Base-by-base conservation (phyloP, 1,139 yeast genomes). In the Kodamaea suecica region DNA sequence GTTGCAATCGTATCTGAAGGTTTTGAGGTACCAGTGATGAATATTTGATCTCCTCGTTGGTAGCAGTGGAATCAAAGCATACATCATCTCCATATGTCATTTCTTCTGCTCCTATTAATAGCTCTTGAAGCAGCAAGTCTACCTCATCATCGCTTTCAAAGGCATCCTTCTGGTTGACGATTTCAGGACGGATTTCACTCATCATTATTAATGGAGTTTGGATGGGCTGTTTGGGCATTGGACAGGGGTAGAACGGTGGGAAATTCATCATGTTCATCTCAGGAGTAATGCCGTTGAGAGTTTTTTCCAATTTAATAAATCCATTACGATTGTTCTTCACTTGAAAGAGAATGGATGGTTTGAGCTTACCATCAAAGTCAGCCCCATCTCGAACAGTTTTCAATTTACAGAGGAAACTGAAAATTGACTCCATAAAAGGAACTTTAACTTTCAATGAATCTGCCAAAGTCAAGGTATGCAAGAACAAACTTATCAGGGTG, bases 211-310 rank as follows among this genome's bases (percentile, higher is more conserved):
- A 6, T 13, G 23, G 17, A 23, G 14, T 24, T 31, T 26, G 47
- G 4, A 36, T 45, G 1, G 52, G 50, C 3, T 45, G 44, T 6
- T 41, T 36, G 7, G 58, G 58, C 9, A 30, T 21, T 3, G 61
- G 60, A 14, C 47, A 32, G 0, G 57, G 57, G 26, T 52, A 46
- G 39, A 56, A 53, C 1, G 61, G 60, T 3, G 53, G 52, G 28
- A 30, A 51, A 31, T 56, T 56, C 61, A 56, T 54, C 58, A 56
- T 56, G 31, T 56, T 56, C 17, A 40, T 34, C 15, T 48, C 48
- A 1, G 61, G 59, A 3, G 47, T 38, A n/a, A 55, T 44, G 1
- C 57, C 58, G 27, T 51, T 52, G 11, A 48, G 39, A 0, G 29
- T 11, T 1, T 36, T 35, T 20, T 45, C 33, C 21, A 41, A 30